Evolutionary conservation across 2,329 filamentous ascomycete genomes (phyloP), one percentile per base, ranked within the genome.

Genomic region (Seiridium unicorne): DNA sequence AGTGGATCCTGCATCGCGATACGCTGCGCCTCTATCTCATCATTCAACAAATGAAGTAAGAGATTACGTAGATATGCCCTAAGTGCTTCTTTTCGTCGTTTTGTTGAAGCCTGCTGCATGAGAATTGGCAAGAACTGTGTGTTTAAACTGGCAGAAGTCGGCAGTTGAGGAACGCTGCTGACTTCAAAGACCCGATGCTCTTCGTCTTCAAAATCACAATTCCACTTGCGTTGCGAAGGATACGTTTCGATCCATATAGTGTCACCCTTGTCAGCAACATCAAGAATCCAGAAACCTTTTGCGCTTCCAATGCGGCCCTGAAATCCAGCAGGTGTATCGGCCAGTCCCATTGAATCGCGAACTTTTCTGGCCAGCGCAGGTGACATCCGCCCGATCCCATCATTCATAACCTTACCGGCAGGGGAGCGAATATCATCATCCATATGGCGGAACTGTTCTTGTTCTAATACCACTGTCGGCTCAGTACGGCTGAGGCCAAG

Each of bases 251-350:
- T 90, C 89, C 88, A 91, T 13, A 86, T 73, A 0, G 77, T 69
- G 1, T 80, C 74, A 1, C 74, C 74, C 0, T 72, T 72, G 34
- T 83, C 79, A 0, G 76, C 68, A 0, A 79, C 76, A 64, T 89
- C 86, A 4, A 89, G 72, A 51, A 89, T 80, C 90, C 90, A 93
- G 64, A 93, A 79, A 0, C 91, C 91, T 70, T 94, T 94, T 0
- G 89, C 89, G 18, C 88, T 85, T 8, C 86, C 89, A 42, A 93
- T 83, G 0, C 91, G 83, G 1, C 79, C 90, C 71, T 94, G 91
- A 51, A 89, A 87, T 0, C 82, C 87, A 40, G 84, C 84, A 0
- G 89, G 89, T 0, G 84, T 70, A n/a, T 83, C 78, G 0, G 70
- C 65, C 0, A 89, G 72, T 0, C 81, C 82, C 7, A 90, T 77